These are phyloP conservation scores for Eimeria tenella DNA, from an alignment of 169 alveolate species.

Conservation along the genomic window DNA sequence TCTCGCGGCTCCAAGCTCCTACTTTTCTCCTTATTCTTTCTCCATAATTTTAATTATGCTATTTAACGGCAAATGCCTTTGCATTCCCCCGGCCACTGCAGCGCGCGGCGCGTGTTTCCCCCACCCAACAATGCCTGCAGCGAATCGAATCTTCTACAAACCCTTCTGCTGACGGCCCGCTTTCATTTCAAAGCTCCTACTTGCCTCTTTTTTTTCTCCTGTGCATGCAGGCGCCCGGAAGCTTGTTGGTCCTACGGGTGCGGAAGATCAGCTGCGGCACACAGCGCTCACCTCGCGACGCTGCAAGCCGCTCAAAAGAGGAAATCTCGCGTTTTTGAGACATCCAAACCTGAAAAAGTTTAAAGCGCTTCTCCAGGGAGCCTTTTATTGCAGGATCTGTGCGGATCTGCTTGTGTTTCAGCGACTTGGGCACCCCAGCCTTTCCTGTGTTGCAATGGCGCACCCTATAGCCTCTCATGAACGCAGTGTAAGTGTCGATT, in stretches of 20 bases:
- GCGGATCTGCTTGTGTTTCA: not conserved
- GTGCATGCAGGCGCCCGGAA: not conserved
- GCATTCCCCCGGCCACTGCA: not conserved
- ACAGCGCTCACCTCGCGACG: not conserved
- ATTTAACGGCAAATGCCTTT: not conserved
- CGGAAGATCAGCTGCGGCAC: not conserved
- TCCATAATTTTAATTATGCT: not conserved
- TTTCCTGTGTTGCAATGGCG: constrained; percentile 33
- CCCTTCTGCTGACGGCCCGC: not conserved
- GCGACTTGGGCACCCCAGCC: constrained; percentile 26
- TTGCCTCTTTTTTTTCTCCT: not conserved
- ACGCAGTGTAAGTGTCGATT: constrained; percentile 18
- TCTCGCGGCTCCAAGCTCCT: not conserved
- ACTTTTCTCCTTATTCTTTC: too few species aligned
- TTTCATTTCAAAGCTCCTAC: not conserved
- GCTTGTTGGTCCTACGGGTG: not conserved
- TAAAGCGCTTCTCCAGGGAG: not conserved
- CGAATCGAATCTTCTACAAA: not conserved
- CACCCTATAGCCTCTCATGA: constrained; percentile 41
- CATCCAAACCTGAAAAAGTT: not conserved
- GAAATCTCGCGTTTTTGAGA: not conserved
- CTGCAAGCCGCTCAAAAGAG: not conserved
- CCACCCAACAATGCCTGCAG: constrained; percentile 8
- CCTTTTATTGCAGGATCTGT: not conserved
- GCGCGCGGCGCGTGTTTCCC: constrained; percentile 11